phyloP scores from a whole-genome alignment of 495 filamentous ascomycete species.

The Aspergillus diversus region DNA sequence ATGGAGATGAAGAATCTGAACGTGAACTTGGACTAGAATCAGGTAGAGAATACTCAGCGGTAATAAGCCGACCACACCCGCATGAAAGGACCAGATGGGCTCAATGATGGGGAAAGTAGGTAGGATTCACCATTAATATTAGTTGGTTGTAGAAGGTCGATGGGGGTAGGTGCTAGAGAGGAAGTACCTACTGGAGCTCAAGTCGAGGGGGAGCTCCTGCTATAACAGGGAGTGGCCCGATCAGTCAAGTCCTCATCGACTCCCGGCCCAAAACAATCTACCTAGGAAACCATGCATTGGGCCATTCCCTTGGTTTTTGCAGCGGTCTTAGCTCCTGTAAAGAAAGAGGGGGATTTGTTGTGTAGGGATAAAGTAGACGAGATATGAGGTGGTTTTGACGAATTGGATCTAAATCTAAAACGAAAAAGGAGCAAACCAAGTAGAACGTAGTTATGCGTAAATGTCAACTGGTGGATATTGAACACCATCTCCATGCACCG shows the following conservation, averaged over 20 bases:
- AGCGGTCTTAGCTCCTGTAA: too few species aligned
- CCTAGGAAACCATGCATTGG: too few species aligned
- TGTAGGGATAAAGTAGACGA: too few species aligned
- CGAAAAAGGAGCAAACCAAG: too few species aligned
- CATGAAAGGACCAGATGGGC: slow-evolving; percentile 14
- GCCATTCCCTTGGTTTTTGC: too few species aligned
- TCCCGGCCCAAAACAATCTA: too few species aligned
- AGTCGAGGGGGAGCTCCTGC: slow-evolving; percentile 12
- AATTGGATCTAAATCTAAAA: too few species aligned
- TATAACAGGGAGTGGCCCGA: neutral
- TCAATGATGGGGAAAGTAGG: neutral
- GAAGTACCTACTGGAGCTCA: neutral
- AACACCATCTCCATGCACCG: slow-evolving; percentile 12
- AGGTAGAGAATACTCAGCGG: slow-evolving; percentile 24
- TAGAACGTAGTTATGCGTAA: neutral
- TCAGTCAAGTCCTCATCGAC: too few species aligned
- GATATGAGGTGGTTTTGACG: too few species aligned
- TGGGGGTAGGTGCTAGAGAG: neutral
- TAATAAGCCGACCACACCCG: slow-evolving; percentile 22
- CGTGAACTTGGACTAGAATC: slow-evolving; percentile 12
- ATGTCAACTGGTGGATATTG: neutral
- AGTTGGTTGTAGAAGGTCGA: neutral
- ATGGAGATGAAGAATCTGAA: slow-evolving; percentile 17
- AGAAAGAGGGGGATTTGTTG: too few species aligned
- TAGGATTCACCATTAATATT: neutral